phyloP scores from a whole-genome alignment of 129 eudicot genomes.

The Daucus carota region DNA sequence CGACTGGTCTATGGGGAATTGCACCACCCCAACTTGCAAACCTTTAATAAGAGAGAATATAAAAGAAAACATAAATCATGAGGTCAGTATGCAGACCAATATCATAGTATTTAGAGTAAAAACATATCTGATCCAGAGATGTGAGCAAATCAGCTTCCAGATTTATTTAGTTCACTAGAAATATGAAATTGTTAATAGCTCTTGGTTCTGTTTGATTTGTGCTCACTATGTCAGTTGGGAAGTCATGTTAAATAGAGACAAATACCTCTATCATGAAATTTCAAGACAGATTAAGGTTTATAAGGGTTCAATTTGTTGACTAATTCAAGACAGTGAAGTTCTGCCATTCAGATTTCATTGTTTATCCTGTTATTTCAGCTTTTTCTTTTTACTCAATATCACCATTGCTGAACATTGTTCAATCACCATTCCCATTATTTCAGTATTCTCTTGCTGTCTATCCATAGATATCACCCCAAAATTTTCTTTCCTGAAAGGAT shows the following conservation, averaged over 20 bases:
- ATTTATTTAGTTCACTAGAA: background rate
- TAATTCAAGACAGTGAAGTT: background rate
- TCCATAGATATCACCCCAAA: background rate
- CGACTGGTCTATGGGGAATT: slow-evolving; percentile 85
- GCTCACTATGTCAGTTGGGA: too few relatives aligned
- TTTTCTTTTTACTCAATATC: background rate
- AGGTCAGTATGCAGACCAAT: background rate
- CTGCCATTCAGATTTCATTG: background rate
- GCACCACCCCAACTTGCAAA: slow-evolving; percentile 86
- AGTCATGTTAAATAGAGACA: background rate
- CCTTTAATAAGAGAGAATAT: slow-evolving; percentile 36
- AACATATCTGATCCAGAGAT: background rate
- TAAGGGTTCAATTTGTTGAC: background rate
- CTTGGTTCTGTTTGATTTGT: background rate
- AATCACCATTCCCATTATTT: too few relatives aligned
- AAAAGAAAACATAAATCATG: background rate
- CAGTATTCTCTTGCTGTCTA: background rate
- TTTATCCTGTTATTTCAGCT: background rate
- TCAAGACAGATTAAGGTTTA: background rate
- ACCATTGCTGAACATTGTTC: background rate
- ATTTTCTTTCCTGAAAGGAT: background rate
- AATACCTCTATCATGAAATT: background rate
- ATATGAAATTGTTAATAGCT: background rate
- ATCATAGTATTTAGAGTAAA: background rate
- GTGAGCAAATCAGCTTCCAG: background rate